Conservation (phyloP, 768 basidiomycete species). For the Cantharellus anzutake region DNA sequence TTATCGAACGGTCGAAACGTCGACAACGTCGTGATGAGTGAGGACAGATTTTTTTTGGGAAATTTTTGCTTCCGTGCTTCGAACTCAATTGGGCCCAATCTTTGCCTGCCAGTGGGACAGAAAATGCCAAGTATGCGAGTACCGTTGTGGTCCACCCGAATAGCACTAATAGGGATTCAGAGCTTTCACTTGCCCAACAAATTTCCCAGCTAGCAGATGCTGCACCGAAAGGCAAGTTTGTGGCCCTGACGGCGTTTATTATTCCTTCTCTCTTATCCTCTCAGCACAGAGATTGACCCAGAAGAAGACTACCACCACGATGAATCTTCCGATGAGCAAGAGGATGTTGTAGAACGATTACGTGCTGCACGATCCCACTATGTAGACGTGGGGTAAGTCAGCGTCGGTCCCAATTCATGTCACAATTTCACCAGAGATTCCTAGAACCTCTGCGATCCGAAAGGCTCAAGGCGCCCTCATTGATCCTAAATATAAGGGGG, state of each 20-base stretch:
- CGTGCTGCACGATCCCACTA: conserved; percentile 52
- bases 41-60: too few species aligned
- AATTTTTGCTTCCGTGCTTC: too few species aligned
- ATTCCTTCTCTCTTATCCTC: not conserved
- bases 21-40: too few species aligned
- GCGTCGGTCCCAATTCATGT: not conserved
- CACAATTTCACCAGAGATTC: not conserved
- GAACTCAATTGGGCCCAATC: too few species aligned
- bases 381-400: conserved; percentile 57
- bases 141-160: not conserved
- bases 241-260: not conserved
- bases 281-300: not conserved
- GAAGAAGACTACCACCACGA: conserved; percentile 51
- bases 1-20: too few species aligned
- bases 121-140: not conserved
- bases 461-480: conserved; percentile 42
- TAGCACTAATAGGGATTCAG: not conserved
- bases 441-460: conserved; percentile 53
- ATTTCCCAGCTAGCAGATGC: conserved; percentile 61
- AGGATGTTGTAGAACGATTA: conserved; percentile 17
- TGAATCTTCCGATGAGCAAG: conserved; percentile 30
- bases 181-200: conserved; percentile 32
- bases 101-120: not conserved
- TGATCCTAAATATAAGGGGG: conserved; percentile 65
- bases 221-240: conserved; percentile 41